phyloP scores from a whole-genome alignment of 441 rosid species.

The Euphorbia corollata region DNA sequence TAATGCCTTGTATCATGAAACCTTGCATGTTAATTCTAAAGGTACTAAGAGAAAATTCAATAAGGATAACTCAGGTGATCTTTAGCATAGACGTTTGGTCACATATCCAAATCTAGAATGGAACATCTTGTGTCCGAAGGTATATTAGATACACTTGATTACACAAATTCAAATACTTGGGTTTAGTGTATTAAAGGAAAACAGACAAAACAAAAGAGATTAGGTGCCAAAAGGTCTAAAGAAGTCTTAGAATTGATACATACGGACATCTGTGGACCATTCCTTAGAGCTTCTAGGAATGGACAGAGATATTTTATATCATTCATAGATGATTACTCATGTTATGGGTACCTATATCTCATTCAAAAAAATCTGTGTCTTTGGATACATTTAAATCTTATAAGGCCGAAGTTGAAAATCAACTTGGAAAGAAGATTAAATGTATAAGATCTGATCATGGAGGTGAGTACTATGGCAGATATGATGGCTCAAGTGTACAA shows the following conservation, averaged over 20 bases:
- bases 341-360: not conserved
- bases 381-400: not conserved
- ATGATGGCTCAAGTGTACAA: not conserved
- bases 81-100: no score
- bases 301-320: not conserved
- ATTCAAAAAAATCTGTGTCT: not conserved
- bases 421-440: not conserved
- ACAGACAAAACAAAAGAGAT: no score
- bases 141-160: no score
- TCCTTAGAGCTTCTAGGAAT: not conserved
- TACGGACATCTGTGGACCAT: not conserved
- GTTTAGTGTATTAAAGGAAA: no score
- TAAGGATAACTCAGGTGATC: no score
- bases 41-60: no score
- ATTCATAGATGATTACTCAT: not conserved
- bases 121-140: no score
- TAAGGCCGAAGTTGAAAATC: not conserved
- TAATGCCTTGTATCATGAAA: no score
- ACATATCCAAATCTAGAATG: no score
- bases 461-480: not conserved
- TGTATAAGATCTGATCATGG: not conserved
- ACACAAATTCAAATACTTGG: no score
- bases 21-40: no score
- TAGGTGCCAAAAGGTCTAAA: not conserved
- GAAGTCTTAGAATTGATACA: not conserved